Conservation (phyloP, 768 basidiomycete species). For the Fomitopsis serialis region DNA sequence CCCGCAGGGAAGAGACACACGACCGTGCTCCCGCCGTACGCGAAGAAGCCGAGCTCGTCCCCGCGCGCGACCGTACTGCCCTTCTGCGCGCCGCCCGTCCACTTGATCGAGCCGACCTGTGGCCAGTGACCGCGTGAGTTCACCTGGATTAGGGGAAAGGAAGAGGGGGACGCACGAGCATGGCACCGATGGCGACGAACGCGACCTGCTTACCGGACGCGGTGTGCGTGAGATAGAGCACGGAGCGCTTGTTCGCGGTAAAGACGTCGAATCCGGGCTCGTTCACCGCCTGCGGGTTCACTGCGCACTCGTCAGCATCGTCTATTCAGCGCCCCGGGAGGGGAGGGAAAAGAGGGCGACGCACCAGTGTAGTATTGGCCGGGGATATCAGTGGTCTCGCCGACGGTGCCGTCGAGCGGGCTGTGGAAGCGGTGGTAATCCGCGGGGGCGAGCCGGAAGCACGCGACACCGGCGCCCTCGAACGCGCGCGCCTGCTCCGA, state of each 20-base stretch:
- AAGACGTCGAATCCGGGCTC: constrained; percentile 60
- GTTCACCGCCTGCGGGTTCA: constrained; percentile 78
- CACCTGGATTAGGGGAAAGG: too few species aligned
- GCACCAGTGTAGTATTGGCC: constrained; percentile 61
- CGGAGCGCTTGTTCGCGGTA: constrained; percentile 55
- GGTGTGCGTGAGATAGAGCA: constrained; percentile 46
- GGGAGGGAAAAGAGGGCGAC: constrained; percentile 2
- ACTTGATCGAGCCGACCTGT: constrained; percentile 57
- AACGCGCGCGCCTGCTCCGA: constrained; percentile 39
- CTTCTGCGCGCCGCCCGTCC: constrained; percentile 50
- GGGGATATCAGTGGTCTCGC: constrained; percentile 38
- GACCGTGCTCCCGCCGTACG: constrained; percentile 76
- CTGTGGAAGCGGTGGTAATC: constrained; percentile 83
- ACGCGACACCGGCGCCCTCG: constrained; percentile 46
- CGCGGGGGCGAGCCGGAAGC: constrained; percentile 72
- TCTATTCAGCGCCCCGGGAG: background rate
- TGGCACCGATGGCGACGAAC: constrained; percentile 73
- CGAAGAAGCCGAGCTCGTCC: constrained; percentile 61
- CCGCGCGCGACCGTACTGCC: constrained; percentile 53
- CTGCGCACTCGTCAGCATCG: constrained; percentile 25
- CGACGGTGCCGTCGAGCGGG: constrained; percentile 53
- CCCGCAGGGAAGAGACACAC: constrained; percentile 55
- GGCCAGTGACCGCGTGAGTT: background rate
- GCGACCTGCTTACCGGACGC: constrained; percentile 46
- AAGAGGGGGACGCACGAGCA: constrained; percentile 41